Evolutionary conservation across 768 basidiomycete genomes (phyloP).

Genomic region (Pleurotus eryngii): DNA sequence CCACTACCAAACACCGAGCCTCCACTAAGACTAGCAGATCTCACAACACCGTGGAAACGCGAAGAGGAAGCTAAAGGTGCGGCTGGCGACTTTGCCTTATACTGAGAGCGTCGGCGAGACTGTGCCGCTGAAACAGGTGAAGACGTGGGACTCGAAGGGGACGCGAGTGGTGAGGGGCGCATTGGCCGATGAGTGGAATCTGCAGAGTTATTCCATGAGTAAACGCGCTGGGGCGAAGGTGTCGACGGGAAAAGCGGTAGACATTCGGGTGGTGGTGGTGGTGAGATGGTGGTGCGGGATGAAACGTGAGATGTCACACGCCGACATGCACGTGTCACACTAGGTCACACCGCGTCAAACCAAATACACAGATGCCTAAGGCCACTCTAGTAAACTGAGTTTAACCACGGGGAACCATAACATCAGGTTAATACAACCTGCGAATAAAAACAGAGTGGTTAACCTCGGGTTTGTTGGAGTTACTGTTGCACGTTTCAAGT

Average conservation of each 20-base stretch:
- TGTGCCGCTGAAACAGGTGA: constrained; percentile 45
- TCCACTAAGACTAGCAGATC: constrained; percentile 15
- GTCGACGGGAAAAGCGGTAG: constrained; percentile 3
- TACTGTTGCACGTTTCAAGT: too few species aligned
- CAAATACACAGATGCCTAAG: too few species aligned
- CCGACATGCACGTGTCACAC: background rate
- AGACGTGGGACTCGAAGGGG: constrained; percentile 33
- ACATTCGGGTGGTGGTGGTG: background rate
- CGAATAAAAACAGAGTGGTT: too few species aligned
- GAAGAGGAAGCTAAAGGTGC: constrained; percentile 25
- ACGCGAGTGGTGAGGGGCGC: constrained; percentile 50
- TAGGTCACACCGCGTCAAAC: background rate
- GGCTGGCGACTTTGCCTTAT: constrained; percentile 37
- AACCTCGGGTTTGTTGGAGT: too few species aligned
- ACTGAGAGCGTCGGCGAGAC: constrained; percentile 53
- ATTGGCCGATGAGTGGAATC: background rate
- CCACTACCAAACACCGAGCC: constrained; percentile 18
- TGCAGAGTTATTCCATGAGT: background rate
- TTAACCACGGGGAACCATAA: too few species aligned
- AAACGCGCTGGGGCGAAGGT: background rate
- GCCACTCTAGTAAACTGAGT: too few species aligned
- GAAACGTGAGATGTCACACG: background rate
- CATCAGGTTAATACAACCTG: too few species aligned
- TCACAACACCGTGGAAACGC: constrained; percentile 1
- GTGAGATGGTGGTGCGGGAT: background rate